Evolutionary conservation across 2,329 filamentous ascomycete species (phyloP), one percentile per base, ranked within the genome.

Genomic region (Penicillium sp.): DNA sequence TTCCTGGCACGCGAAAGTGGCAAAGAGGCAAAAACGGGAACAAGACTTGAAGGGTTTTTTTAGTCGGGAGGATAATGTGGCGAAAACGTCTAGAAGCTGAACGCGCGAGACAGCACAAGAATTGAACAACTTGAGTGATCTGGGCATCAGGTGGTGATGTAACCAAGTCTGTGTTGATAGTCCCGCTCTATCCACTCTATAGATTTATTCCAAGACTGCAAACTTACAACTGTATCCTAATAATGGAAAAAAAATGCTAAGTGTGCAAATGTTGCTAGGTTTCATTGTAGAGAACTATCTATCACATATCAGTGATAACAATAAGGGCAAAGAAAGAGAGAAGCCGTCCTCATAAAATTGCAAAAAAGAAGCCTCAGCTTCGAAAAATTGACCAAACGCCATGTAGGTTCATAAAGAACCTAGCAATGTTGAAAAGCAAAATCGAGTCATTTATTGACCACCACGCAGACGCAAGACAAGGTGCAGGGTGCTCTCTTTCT

Each of bases 401-500:
- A 67, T 67, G 68, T 67, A 66, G 65, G 65, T 63, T 39, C 61
- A 66, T 57, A 51, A 56, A 58, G 42, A 63, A 68, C 65, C 67
- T 54, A 62, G 58, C 51, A 47, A 62, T 64, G 61, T 65, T 57
- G 60, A 65, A 61, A 53, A 48, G 13, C 4, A 51, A 45, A 51
- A 65, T 56, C 50, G 42, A 49, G 44, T 29, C n/a, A 36, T 44
- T 65, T 65, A 72, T 60, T 75, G 74, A 54, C 72, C 81, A 77
- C 76, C 69, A 60, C 69, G 69, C 23, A 72, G 69, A 57, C 69
- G 69, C 41, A 72, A 62, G 67, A 86, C 84, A 76, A 86, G 78
- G 73, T 86, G 84, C 56, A 86, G 76, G 1, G 83, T 86, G 50
- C 79, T 82, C 76, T 86, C 84, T 79, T 84, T 84, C 70, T 80